phyloP scores from a whole-genome alignment of 208 protist species.

The Acanthamoeba castellanii region DNA sequence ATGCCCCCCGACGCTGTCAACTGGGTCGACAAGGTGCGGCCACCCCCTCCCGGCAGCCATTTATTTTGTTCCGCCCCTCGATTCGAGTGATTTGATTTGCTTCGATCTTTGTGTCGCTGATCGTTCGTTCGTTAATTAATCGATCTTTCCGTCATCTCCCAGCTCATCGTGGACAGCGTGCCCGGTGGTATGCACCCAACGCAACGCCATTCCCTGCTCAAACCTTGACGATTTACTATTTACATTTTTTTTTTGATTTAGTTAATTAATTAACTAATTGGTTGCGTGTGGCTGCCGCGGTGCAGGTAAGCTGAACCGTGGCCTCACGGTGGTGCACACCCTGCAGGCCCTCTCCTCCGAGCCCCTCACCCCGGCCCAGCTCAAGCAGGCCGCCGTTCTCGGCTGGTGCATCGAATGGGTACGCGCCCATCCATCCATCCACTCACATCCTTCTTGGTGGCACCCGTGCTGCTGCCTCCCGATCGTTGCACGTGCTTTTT shows the following conservation, averaged over 20 bases:
- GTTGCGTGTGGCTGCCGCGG: conserved; percentile 13
- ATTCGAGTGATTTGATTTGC: background rate
- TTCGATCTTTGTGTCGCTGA: background rate
- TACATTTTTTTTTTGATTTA: background rate
- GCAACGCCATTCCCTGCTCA: background rate
- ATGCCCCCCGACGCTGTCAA: conserved; percentile 10
- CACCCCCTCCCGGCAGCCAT: background rate
- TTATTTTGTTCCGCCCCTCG: background rate
- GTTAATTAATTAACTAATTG: background rate
- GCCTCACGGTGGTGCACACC: conserved; percentile 84
- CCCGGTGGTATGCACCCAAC: background rate
- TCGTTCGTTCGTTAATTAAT: background rate
- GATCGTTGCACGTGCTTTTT: conserved; percentile 24
- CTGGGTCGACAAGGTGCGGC: background rate
- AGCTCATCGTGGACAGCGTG: conserved; percentile 18
- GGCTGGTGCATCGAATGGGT: conserved; percentile 90
- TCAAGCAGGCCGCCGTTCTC: conserved; percentile 90
- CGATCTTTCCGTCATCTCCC: conserved; percentile 5
- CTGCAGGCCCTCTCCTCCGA: conserved; percentile 74
- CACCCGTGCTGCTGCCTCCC: too few species aligned
- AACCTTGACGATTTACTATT: background rate
- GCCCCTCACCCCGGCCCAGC: conserved; percentile 87
- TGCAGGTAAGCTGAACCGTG: conserved; percentile 89
- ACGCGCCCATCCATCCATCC: background rate
- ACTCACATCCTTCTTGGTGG: too few species aligned